Evolutionary conservation across 2,329 filamentous ascomycete genomes (phyloP), one percentile per base, ranked within the genome.

Genomic region (Macrophomina phaseolina): DNA sequence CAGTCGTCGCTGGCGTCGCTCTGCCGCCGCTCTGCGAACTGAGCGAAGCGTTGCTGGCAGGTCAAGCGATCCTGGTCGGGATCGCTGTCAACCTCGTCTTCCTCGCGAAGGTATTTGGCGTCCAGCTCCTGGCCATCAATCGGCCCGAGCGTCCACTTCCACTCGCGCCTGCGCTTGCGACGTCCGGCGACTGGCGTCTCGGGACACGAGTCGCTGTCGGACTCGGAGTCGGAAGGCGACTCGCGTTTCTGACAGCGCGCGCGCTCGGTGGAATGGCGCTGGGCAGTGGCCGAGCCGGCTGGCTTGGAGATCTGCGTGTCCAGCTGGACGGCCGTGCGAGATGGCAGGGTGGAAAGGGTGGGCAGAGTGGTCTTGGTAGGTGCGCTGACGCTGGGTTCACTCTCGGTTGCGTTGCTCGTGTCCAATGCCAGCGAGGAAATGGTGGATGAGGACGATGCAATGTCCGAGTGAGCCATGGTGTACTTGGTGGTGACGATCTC

Each of bases 401-500:
- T 23, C 45, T 66, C 48, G 12, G 61, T 53, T 8, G 73, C 70
- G 16, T 23, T 23, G 23, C 58, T 48, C 12, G 71, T 68, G 63
- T 73, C 68, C 2, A 75, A 73, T 4, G 72, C 72, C 23, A 76
- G 68, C 9, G 77, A 74, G 8, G 74, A 78, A 34, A 73, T 73
- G 5, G 77, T 77, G 34, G 70, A 69, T 1, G 75, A 53, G 9
- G 82, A 78, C 56, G 81, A 78, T 7, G 81, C 76, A 11, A 89
- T 76, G 72, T 89, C 87, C 0, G 84, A 85, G 69, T 88, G 86
- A 45, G 83, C 82, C 63, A 84, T 76, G 5, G 82, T 85, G 75
- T 86, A 89, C 66, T 78, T 82, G 48, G 82, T 80, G 2, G 82
- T 89, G 69, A 80, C 81, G 71, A 89, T 87, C 66, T 87, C 85